phyloP scores from a whole-genome alignment of 257 asterid genomes.

The Lycium barbarum region DNA sequence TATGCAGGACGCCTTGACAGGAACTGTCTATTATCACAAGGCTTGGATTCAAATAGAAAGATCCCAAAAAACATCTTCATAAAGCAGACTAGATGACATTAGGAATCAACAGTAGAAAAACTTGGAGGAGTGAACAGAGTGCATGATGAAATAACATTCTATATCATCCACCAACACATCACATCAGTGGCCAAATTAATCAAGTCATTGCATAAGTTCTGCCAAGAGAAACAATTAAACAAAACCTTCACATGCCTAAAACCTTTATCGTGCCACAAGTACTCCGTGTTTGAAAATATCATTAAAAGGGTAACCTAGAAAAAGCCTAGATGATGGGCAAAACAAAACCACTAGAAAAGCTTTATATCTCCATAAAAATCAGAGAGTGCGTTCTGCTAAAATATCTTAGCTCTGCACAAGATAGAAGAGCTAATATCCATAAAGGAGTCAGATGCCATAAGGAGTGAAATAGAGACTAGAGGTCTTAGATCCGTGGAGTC shows the following conservation, averaged over 20 bases:
- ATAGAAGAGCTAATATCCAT: background rate
- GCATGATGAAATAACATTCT: background rate
- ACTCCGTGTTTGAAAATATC: background rate
- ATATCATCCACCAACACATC: background rate
- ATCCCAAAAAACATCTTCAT: background rate
- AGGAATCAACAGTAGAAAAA: background rate
- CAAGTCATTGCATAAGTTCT: background rate
- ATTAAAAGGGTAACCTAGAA: background rate
- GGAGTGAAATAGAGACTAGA: background rate
- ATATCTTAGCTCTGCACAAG: background rate
- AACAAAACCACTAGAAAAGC: slow-evolving; percentile 1
- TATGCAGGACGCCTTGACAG: background rate
- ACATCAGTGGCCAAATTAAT: background rate
- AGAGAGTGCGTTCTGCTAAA: background rate
- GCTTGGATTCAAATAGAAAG: slow-evolving; percentile 6
- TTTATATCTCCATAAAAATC: background rate
- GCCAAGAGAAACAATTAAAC: background rate
- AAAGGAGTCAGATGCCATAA: background rate
- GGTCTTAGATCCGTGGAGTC: background rate
- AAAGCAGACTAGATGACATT: background rate
- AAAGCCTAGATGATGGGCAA: background rate
- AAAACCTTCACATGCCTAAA: background rate
- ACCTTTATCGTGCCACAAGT: background rate
- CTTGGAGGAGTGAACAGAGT: slow-evolving; percentile 16
- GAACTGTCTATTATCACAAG: slow-evolving; percentile 14